phyloP scores from a whole-genome alignment of 139 green algal species.

The Tetraselmis chui region DNA sequence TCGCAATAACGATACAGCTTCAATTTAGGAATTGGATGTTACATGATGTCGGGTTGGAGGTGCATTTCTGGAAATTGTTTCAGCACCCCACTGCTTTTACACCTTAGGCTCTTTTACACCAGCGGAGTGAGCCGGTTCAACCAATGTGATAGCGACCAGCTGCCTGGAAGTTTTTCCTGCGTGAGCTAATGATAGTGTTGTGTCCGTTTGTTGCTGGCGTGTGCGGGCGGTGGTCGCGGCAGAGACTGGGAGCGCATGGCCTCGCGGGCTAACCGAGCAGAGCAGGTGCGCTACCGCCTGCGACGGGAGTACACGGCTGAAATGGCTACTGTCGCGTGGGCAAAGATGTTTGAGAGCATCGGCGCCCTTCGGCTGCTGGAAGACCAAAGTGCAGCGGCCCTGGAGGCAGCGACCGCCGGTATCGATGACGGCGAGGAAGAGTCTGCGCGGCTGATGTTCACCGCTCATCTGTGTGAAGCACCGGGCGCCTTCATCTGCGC shows the following conservation, averaged over 20 bases:
- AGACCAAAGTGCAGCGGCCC: not conserved
- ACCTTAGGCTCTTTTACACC: too few relatives aligned
- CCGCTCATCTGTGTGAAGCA: slow-evolving; percentile 39
- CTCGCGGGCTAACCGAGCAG: slow-evolving; percentile 17
- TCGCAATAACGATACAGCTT: too few relatives aligned
- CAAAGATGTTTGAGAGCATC: slow-evolving; percentile 45
- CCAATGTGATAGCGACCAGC: too few relatives aligned
- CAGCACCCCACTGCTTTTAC: too few relatives aligned
- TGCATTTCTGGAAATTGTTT: too few relatives aligned
- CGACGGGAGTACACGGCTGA: slow-evolving; percentile 21
- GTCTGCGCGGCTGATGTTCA: slow-evolving; percentile 2
- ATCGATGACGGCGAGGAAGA: not conserved
- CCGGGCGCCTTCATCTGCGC: slow-evolving; percentile 43
- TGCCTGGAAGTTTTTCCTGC: too few relatives aligned
- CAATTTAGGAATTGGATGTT: too few relatives aligned
- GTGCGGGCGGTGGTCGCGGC: too few relatives aligned
- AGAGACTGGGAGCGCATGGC: slow-evolving; percentile 28
- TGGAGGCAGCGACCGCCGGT: not conserved
- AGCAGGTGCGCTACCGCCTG: slow-evolving; percentile 19
- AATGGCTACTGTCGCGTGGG: slow-evolving; percentile 36
- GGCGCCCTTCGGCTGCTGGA: not conserved
- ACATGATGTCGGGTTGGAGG: too few relatives aligned
- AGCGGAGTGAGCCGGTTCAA: too few relatives aligned
- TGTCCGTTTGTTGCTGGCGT: too few relatives aligned
- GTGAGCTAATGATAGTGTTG: too few relatives aligned